Conservation (phyloP, 768 basidiomycete genomes). For the Fistulinella prunicolor region DNA sequence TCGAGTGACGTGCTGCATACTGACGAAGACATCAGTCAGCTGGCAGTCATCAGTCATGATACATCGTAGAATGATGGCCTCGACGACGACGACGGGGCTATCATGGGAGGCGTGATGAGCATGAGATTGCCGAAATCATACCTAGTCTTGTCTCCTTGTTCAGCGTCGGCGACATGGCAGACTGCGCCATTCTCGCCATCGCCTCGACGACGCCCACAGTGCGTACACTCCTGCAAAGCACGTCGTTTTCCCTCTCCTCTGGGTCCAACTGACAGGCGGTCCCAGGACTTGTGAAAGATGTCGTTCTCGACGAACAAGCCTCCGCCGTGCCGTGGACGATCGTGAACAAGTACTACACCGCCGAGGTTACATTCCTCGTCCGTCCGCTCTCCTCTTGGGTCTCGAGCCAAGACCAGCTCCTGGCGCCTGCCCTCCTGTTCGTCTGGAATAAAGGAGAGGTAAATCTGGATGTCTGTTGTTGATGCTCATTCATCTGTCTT, state of each 20-base stretch:
- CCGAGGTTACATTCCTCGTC: conserved; percentile 65
- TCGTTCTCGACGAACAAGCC: conserved; percentile 16
- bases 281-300: conserved; percentile 22
- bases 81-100: too few relatives aligned
- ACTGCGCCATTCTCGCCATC: conserved; percentile 28
- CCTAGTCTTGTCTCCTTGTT: too few relatives aligned
- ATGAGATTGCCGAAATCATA: too few relatives aligned
- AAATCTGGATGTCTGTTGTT: conserved; percentile 16
- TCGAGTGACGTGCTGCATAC: conserved; percentile 12
- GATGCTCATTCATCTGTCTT: conserved; percentile 3
- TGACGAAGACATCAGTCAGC: conserved; percentile 15
- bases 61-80: too few relatives aligned
- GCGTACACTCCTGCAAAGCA: conserved; percentile 25
- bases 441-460: conserved; percentile 72
- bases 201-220: conserved; percentile 19
- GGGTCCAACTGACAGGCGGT: conserved; percentile 17
- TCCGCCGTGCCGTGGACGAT: conserved; percentile 66
- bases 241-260: conserved; percentile 1
- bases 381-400: conserved; percentile 45
- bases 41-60: too few relatives aligned
- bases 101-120: too few relatives aligned
- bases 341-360: conserved; percentile 78
- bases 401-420: conserved; percentile 35
- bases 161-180: conserved; percentile 7
- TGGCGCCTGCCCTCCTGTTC: conserved; percentile 68